Base-by-base conservation (phyloP, 176 grass and related monocot genomes). In the Aegilops bicornis region DNA sequence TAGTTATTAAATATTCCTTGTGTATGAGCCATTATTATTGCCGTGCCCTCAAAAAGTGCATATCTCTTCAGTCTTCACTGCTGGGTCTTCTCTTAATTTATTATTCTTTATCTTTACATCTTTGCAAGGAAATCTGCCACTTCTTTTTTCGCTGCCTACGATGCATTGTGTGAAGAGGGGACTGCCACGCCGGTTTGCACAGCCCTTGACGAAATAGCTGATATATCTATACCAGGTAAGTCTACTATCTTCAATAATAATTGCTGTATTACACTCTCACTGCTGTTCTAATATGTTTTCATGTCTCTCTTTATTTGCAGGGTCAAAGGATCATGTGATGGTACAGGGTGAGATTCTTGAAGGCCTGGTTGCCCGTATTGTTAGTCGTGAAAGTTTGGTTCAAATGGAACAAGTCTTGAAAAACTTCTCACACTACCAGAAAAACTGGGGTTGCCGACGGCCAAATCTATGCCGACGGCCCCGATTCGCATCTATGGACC, bases 281-380 rank as follows among this genome's bases (percentile, higher is more conserved):
- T 65, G 4, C 8, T 66, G 9, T 31, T 74, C 0, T 84, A 75
- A 66, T 58, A 25, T 11, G 54, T 73, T 69, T 83, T 83, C 54
- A 73, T 30, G 8, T 52, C 2, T 10, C 17, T 23, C 4, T 27
- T 79, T 77, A 40, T 63, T 75, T 89, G 33, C 78, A 98, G 93
- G 91, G 30, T 95, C 93, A 73, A 95, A 95, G 90, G 93, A 95
- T 91, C 96, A 98, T 74, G 84, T 89, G 84, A 79, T 91, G 60
- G 90, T 98, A 30, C 96, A 98, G 82, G 93, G 96, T 79, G 96
- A 98, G 82, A 94, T 98, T 56, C 85, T 98, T 71, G 96, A 98
- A 92, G 96, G 96, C 78, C 80, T 98, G 83, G 93, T 98, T 84
- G 93, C 96, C 45, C 91, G 96, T 63, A 69, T 94, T 72, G 96